Base-by-base conservation (phyloP, 1,284 basidiomycete species). In the Naganishia cerealis region DNA sequence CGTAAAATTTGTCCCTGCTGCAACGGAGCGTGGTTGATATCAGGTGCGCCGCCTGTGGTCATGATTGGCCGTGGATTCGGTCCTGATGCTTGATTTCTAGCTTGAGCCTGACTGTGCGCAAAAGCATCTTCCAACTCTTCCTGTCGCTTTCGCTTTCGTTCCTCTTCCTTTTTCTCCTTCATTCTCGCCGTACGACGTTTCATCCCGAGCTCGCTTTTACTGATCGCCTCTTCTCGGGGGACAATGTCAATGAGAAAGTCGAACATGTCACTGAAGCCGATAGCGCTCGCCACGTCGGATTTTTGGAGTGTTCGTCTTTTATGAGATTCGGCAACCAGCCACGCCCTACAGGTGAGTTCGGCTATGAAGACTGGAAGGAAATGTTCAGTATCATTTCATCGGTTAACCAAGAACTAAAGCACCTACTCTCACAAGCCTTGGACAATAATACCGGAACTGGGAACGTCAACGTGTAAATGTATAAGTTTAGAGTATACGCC, bases 211-310 rank as follows among this genome's bases (percentile, higher is more conserved):
- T 58, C 67, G 42, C 40, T 55, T 48, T 66, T 70, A 10, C 71
- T 70, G 58, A 62, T 57, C 18, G 67, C 67, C 48, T 92, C 91
- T 68, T 92, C 91, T 50, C 92, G 84, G 0, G 92, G 92, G 0
- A 94, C 88, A 67, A 94, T 92, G 77, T 95, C 92, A 76, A 94
- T 93, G 67, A 94, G 82, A 78, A 94, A 94, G 82, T 94, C 92
- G 75, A 93, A 94, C 78, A 93, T 91, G 81, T 96, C 93, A 7
- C 89, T 90, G 79, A 92, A 92, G 74, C 86, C 87, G 66, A 95
- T 85, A 0, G 93, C 93, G 73, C 92, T 90, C 9, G 91, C 89
- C 62, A 96, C 93, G 80, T 96, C 94, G 12, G 90, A 87, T 62
- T 92, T 88, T 24, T 92, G 92, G 42, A 96, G 84, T 1, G 93